Evolutionary conservation across 805 yeast species (phyloP).

Genomic region (Ogataea paradorogensis): DNA sequence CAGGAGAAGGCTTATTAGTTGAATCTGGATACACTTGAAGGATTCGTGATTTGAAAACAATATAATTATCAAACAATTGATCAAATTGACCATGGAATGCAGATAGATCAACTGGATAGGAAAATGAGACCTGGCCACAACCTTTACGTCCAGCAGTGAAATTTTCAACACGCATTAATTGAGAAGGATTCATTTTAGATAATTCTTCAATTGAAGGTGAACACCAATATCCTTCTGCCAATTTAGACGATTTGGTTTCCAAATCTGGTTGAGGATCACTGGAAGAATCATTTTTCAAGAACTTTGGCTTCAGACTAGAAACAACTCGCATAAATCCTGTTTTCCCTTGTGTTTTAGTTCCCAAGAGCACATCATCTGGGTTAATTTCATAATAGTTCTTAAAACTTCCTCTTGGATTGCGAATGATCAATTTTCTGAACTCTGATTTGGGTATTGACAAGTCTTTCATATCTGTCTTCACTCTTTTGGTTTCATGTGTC

Average conservation of each 20-base stretch:
- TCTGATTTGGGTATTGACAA: conserved; percentile 20
- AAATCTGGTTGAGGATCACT: background rate
- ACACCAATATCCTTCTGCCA: conserved; percentile 62
- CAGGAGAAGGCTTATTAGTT: conserved; percentile 54
- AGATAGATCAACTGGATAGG: conserved; percentile 66
- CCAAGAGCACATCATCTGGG: conserved; percentile 29
- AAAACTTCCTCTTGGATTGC: conserved; percentile 26
- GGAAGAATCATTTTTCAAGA: background rate
- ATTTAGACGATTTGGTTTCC: background rate
- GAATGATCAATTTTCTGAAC: conserved; percentile 26
- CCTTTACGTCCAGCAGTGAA: conserved; percentile 69
- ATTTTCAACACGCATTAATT: conserved; percentile 53
- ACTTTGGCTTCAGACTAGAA: conserved; percentile 11
- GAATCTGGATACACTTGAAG: conserved; percentile 64
- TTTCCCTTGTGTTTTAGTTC: background rate
- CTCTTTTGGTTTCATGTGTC: conserved; percentile 1
- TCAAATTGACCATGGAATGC: conserved; percentile 43
- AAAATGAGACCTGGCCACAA: conserved; percentile 64
- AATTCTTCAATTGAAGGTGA: conserved; percentile 59
- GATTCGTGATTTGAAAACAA: conserved; percentile 46
- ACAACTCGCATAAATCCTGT: conserved; percentile 9
- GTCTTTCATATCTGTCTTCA: conserved; percentile 1
- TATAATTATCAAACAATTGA: conserved; percentile 39
- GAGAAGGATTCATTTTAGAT: conserved; percentile 39
- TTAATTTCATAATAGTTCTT: conserved; percentile 30